phyloP scores from a whole-genome alignment of 306 rosid species.

The Quercus aquifolioides region DNA sequence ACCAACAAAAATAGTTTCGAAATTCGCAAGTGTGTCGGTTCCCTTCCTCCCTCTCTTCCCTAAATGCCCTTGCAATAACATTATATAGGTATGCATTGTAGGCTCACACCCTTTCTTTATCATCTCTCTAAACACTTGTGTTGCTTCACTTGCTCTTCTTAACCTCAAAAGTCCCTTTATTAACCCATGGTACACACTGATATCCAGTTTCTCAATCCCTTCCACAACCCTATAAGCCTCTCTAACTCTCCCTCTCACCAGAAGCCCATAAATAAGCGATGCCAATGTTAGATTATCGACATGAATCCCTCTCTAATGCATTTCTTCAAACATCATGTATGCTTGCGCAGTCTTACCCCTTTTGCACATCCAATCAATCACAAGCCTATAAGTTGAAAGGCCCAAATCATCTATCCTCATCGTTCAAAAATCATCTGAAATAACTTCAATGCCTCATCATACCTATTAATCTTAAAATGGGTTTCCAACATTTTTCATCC shows the following conservation, averaged over 20 bases:
- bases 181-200: constrained; percentile 61
- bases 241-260: constrained; percentile 42
- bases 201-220: constrained; percentile 32
- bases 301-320: constrained; percentile 52
- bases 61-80: constrained; percentile 79
- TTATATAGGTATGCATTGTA: constrained; percentile 25
- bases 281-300: constrained; percentile 48
- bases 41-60: constrained; percentile 63
- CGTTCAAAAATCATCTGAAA: constrained; percentile 47
- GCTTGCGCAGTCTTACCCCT: constrained; percentile 50
- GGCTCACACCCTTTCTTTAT: constrained; percentile 48
- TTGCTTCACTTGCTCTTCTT: constrained; percentile 67
- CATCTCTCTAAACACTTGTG: constrained; percentile 70
- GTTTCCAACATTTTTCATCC: constrained; percentile 60
- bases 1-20: constrained; percentile 84
- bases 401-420: constrained; percentile 49
- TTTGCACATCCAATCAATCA: constrained; percentile 65
- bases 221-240: constrained; percentile 43
- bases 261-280: constrained; percentile 48
- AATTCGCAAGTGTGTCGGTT: constrained; percentile 63
- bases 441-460: constrained; percentile 58
- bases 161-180: constrained; percentile 72
- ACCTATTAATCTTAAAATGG: constrained; percentile 52
- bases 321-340: constrained; percentile 55
- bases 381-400: constrained; percentile 54